Evolutionary conservation across 768 basidiomycete genomes (phyloP), one percentile per base, ranked within the genome.

Genomic region (Suillus plorans): DNA sequence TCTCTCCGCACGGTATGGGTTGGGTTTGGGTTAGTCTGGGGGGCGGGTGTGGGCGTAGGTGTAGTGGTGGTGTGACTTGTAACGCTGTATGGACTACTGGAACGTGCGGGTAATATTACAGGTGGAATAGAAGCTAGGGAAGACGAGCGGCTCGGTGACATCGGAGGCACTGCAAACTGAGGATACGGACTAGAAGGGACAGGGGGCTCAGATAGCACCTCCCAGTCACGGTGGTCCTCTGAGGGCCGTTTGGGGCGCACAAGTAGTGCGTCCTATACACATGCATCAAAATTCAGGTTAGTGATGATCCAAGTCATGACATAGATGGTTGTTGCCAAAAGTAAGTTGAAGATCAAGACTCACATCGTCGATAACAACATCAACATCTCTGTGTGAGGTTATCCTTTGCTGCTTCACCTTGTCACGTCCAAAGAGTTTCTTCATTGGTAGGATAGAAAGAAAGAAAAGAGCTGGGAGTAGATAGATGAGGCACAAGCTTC

Each of bases 381-480:
- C 71, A 50, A 58, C 68, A 64, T 73, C 74, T 63, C 65, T 70
- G 67, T 61, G 71, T 55, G 66, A 73, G 22, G 65, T 73, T 25
- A 73, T 69, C 62, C 74, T 79, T 10, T 77, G 63, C 34, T 71
- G 64, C 72, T 82, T 85, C 63, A 71, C 68, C 69, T 85, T 88
- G 72, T 80, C 81, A 61, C 82, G 78, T 31, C 79, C 78, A 64
- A 89, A 89, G 50, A 89, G 75, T 77, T 83, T 88, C 79, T 84
- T 88, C 87, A 88, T 89, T 44, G 70, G 64, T 39, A 41, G 8
- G 57, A 41, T 28, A 28, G 31, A 36, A 13, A 34, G 53, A 56
- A 56, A 20, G 31, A 31, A 53, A 36, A 37, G 39, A 28, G 16
- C 25, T 42, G 58, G 41, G 25, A 59, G 58, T 42, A 44, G 58